These are phyloP conservation scores for Erythrophleum fordii DNA, from an alignment of 306 rosid genomes.

Conservation along the genomic window DNA sequence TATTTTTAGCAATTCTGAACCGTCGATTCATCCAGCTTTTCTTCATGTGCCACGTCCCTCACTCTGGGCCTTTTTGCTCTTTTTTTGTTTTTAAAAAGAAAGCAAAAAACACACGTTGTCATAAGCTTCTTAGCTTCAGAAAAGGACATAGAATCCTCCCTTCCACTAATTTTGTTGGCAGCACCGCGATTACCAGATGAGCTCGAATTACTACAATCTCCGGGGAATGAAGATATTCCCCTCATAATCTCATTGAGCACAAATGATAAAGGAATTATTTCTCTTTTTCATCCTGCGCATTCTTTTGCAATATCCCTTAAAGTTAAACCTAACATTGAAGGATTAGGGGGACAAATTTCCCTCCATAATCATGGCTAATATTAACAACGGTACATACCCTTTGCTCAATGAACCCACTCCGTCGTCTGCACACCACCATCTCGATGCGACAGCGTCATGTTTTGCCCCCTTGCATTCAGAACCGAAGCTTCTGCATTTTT, in stretches of 20 bases:
- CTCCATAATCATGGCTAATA: constrained; percentile 35
- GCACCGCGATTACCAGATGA: constrained; percentile 16
- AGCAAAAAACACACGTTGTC: too few species aligned
- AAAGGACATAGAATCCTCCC: constrained; percentile 47
- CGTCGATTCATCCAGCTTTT: too few species aligned
- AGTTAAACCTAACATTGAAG: constrained; percentile 28
- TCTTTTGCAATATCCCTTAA: constrained; percentile 33
- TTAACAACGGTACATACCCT: constrained; percentile 36
- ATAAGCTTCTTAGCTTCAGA: constrained; percentile 83
- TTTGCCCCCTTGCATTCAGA: too few species aligned
- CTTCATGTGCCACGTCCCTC: too few species aligned
- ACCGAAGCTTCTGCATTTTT: too few species aligned
- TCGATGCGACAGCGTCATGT: too few species aligned
- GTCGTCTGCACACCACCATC: constrained; percentile 33
- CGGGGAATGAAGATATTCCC: constrained; percentile 38
- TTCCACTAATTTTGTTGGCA: not conserved
- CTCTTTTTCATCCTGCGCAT: constrained; percentile 35
- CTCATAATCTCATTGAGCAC: constrained; percentile 38
- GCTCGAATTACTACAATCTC: not conserved
- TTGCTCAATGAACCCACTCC: constrained; percentile 42
- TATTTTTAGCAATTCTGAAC: too few species aligned
- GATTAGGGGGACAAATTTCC: constrained; percentile 40
- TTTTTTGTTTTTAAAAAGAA: too few species aligned
- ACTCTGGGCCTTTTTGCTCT: too few species aligned
- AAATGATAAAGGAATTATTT: constrained; percentile 30